phyloP scores from a whole-genome alignment of 108 stramenopile species.

The Tribonema minus region DNA sequence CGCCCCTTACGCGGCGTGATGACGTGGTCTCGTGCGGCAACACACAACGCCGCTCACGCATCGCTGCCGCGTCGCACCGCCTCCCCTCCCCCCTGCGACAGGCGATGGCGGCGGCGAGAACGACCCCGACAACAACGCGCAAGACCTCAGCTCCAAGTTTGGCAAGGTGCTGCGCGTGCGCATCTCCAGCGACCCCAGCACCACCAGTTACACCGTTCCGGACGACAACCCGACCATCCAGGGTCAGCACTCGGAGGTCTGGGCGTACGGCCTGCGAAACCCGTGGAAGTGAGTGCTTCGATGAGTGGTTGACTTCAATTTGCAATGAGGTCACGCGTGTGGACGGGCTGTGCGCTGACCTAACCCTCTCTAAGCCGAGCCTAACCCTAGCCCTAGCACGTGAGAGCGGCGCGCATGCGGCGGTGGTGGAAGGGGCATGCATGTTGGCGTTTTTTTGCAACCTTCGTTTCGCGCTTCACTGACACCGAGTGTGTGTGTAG shows the following conservation, averaged over 20 bases:
- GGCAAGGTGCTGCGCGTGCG: slow-evolving; percentile 1
- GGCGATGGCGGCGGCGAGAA: background rate
- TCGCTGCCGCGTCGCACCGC: background rate
- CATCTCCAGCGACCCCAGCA: background rate
- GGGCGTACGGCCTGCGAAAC: slow-evolving; percentile 22
- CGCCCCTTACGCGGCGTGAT: too few species aligned
- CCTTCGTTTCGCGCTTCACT: too few species aligned
- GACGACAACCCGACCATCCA: background rate
- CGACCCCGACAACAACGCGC: slow-evolving; percentile 12
- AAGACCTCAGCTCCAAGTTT: background rate
- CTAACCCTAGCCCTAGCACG: too few species aligned
- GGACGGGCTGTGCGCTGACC: too few species aligned
- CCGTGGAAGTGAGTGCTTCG: too few species aligned
- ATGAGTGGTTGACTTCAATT: too few species aligned
- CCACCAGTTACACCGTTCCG: slow-evolving; percentile 5
- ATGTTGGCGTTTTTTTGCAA: too few species aligned
- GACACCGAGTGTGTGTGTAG: too few species aligned
- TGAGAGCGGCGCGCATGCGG: too few species aligned
- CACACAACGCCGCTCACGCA: background rate
- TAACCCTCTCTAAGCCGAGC: too few species aligned
- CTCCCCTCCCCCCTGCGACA: background rate
- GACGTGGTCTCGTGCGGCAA: background rate
- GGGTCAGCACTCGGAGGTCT: background rate
- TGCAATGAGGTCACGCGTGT: too few species aligned
- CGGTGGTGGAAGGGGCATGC: too few species aligned